Evolutionary conservation across 2,329 filamentous ascomycete species (phyloP).

Genomic region (Talaromyces sp.): DNA sequence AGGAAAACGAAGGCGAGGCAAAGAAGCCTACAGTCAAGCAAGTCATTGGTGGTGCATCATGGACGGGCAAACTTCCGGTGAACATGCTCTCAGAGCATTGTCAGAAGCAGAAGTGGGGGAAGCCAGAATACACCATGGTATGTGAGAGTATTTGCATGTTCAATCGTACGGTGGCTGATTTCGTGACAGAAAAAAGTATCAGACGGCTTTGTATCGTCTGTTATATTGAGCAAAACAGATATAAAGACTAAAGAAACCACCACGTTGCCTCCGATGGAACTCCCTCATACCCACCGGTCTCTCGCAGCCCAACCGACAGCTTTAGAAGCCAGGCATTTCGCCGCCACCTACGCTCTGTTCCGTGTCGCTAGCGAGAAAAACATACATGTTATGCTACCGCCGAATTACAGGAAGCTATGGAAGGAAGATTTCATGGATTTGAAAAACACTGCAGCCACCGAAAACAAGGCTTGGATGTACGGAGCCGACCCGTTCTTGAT

Average conservation of each 20-base stretch:
- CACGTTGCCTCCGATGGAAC: conserved; percentile 72
- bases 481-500: conserved; percentile 90
- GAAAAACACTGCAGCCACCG: conserved; percentile 73
- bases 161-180: not conserved
- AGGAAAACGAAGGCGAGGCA: conserved; percentile 33
- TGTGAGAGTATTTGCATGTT: conserved; percentile 13
- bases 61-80: conserved; percentile 94
- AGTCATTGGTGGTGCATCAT: conserved; percentile 87
- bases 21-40: conserved; percentile 62
- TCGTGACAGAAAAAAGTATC: conserved; percentile 52
- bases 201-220: conserved; percentile 71
- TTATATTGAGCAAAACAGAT: conserved; percentile 69
- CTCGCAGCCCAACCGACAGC: conserved; percentile 70
- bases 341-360: conserved; percentile 85
- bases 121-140: conserved; percentile 82
- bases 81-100: conserved; percentile 92
- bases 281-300: conserved; percentile 70
- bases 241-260: conserved; percentile 74
- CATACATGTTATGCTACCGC: conserved; percentile 87
- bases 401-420: conserved; percentile 84
- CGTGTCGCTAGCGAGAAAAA: conserved; percentile 94
- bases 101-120: conserved; percentile 92
- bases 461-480: conserved; percentile 81
- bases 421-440: conserved; percentile 77
- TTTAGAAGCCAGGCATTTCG: conserved; percentile 87